Base-by-base conservation (phyloP, 164 flowering plant genomes). In the Vitis amurensis region DNA sequence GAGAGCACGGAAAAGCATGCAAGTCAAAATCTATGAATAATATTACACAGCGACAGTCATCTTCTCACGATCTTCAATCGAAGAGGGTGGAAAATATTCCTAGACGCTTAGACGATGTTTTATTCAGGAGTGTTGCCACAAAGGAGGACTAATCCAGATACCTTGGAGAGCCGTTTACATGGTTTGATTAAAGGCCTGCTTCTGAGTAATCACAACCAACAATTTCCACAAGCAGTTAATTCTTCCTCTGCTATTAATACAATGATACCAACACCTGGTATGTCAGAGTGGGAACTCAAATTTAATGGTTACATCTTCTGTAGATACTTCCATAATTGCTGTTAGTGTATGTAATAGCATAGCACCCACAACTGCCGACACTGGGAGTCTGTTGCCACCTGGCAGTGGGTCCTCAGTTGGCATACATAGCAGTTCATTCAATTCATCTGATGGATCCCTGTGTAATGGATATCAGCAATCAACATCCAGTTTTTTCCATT, bases 181-280 rank as follows among this genome's bases (percentile, higher is more conserved):
- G 58, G 37, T 68, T 50, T 92, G 60, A 74, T 89, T 19, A 87
- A 74, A 67, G 78, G 83, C 13, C 14, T 70, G 9, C 67, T 75
- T 44, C 7, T 56, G 68, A 73, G 51, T 65, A 87, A 80, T 76
- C 86, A 76, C 17, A 78, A 48, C 62, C 88, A 85, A 69, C 89
- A 82, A 44, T 73, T 75, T 65, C 74, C 78, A 5, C 87, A 78
- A 51, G 81, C 73, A 59, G 81, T 77, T 71, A 83, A 86, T 78
- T 76, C 93, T 73, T 84, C 95, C 53, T 77, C 95, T 68, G 60
- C 94, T 8, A 62, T 87, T 76, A 84, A 93, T 64, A 87, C 97
- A 9, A 96, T 96, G 99, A 90, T 96, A 71, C 98, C 99, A 55
- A 96, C 98, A 12, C 99, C 99, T 75, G 99, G 98, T 61, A 83